Evolutionary conservation across 768 basidiomycete genomes (phyloP), one percentile per base, ranked within the genome.

Genomic region (Floccularia luteovirens): DNA sequence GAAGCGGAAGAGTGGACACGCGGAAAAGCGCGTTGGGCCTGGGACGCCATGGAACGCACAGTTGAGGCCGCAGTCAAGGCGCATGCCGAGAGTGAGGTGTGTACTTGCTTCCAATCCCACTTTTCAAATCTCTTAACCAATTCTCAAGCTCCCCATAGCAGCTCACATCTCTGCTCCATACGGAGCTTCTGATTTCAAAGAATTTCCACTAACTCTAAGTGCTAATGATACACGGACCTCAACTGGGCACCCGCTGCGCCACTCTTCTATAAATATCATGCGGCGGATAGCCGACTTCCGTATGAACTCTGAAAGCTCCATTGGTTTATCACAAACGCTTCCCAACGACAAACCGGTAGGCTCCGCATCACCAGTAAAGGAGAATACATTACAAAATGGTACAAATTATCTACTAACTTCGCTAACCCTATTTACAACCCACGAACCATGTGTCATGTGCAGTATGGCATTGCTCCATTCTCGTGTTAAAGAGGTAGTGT

Each of bases 381-480:
- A 22, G 17, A 24, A 54, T 5, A 46, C 44, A 17, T 28, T 44
- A 28, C 58, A 51, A 40, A 90, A 88, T 48, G 84, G 88, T 11
- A 64, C 80, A 1, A 82, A 86, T 53, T 99, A 99, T 60, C 80
- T 97, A 31, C 70, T 98, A 19, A 97, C 91, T 0, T 79, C 80
- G 2, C 72, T 80, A 13, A 78, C 81, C 1, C 67, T 97, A 19
- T 98, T 98, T 65, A 77, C 79, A 39, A 90, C 90, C 7, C 94
- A 99, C 60, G 96, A 99, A 51, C 96, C 96, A 0, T 99, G 96
- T 50, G 74, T 99, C 42, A 91, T 98, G 90, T 99, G 96, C 58
- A 78, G 82, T 51, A 99, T 99, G 96, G 90, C 92, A 2, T 63
- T 98, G 16, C 64, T 96, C 4, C 96, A 99, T 60, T 92, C 89